phyloP scores from a whole-genome alignment of 2,329 filamentous ascomycete species.

The Fusarium coicis region DNA sequence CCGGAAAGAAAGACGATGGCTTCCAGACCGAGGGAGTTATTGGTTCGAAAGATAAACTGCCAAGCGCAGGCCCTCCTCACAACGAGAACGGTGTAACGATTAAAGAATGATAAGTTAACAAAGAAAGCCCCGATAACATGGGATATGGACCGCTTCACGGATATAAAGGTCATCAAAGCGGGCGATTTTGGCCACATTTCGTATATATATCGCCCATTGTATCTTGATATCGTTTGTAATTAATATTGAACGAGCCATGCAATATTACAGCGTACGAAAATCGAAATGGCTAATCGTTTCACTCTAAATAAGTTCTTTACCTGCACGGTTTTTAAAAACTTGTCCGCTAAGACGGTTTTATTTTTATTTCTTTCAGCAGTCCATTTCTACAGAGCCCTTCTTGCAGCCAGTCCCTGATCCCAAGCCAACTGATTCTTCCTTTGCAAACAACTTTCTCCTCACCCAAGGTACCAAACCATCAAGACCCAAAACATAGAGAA shows the following conservation, averaged over 20 bases:
- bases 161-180: slow-evolving; percentile 16
- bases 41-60: slow-evolving; percentile 38
- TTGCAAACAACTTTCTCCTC: neutral
- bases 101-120: slow-evolving; percentile 21
- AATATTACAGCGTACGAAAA: neutral
- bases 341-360: neutral
- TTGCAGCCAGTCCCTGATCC: slow-evolving; percentile 13
- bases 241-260: neutral
- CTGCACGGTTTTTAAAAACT: neutral
- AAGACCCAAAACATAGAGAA: slow-evolving; percentile 11
- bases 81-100: slow-evolving; percentile 3
- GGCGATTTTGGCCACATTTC: slow-evolving; percentile 4
- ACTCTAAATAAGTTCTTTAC: slow-evolving; percentile 8
- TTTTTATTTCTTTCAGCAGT: neutral
- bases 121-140: neutral
- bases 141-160: slow-evolving; percentile 5
- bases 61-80: slow-evolving; percentile 8
- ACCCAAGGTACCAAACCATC: slow-evolving; percentile 3
- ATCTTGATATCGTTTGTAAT: slow-evolving; percentile 2
- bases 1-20: slow-evolving; percentile 38
- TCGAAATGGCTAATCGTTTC: neutral
- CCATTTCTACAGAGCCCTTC: slow-evolving; percentile 24
- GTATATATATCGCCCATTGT: neutral
- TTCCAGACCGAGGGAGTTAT: slow-evolving; percentile 43
- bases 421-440: neutral